Conservation (phyloP, 139 green algal genomes). For the Volvox reticuliferus region DNA sequence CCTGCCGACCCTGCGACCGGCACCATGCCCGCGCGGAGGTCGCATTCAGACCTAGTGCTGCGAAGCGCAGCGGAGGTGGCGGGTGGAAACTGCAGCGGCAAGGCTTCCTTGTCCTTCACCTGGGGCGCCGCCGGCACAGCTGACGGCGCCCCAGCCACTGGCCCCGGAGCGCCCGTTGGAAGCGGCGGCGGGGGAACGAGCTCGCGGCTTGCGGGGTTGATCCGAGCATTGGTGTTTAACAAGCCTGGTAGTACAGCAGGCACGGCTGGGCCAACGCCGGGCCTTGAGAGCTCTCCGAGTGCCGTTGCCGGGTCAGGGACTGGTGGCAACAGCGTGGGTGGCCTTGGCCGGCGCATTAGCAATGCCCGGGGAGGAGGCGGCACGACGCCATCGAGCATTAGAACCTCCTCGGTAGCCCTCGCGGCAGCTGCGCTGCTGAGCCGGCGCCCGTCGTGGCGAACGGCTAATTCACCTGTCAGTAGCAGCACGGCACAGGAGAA, state of each 20-base stretch:
- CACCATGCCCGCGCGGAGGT: background rate
- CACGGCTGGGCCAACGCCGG: no score
- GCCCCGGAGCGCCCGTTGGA: background rate
- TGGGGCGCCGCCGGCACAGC: background rate
- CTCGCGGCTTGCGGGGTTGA: background rate
- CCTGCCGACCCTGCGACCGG: background rate
- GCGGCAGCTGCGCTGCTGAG: background rate
- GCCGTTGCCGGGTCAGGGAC: no score
- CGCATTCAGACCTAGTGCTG: background rate
- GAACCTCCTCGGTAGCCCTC: background rate
- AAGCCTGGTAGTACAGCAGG: background rate
- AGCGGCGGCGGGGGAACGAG: background rate
- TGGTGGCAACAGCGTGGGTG: no score
- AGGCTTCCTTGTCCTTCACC: background rate
- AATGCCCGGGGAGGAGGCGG: no score
- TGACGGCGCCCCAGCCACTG: background rate
- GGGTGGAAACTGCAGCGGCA: background rate
- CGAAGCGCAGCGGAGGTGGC: background rate
- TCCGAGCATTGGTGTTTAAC: background rate
- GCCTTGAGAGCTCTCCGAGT: no score
- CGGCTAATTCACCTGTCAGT: background rate
- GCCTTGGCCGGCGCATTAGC: no score
- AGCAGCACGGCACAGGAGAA: background rate
- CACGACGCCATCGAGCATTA: background rate
- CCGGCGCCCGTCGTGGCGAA: background rate